Base-by-base conservation (phyloP, 495 filamentous ascomycete species). In the Choiromyces venosus region DNA sequence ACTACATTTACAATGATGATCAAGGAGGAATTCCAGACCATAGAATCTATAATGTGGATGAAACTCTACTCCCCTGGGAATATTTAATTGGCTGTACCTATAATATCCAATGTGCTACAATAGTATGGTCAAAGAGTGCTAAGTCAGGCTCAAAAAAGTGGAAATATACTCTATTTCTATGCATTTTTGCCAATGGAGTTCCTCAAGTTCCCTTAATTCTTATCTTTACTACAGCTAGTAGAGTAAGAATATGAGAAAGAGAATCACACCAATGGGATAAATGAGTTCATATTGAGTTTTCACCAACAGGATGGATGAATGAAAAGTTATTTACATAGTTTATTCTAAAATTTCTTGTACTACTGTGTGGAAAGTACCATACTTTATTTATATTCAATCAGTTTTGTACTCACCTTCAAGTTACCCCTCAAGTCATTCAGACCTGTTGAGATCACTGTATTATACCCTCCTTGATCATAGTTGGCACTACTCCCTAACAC, bases 41-140 rank as follows among this genome's bases (percentile, higher is more conserved):
- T 25, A 0, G 40, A 7, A 68, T 64, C 4, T 72, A 67, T 18
- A 73, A 73, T 37, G 46, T 66, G 14, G 67, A 73, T 69, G 67
- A 73, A 44, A 73, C 66, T 61, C 37, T 61, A 65, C 44, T 73
- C 25, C 66, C 52, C 29, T 69, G 67, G 69, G 44, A 70, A 18
- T 70, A 70, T 12, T 14, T 70, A 2, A 64, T 70, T 64, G 69
- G 69, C 4, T 37, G 35, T 36, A 70, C 69, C 1, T 64, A 70
- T 25, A 64, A 70, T 18, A 21, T 70, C 19, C 44, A 39, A 25
- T 44, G 69, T 6, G 44, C 40, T 4, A 70, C 38, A 38, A 70
- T 37, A 9, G 35, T 70, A 33, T 70, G 44, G 44, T 70, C 69
- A 14, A 70, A 70, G 9, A 64, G 69, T 29, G 69, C 69, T 61